phyloP scores from a whole-genome alignment of 345 rosid species.

The Conringia planisiliqua region DNA sequence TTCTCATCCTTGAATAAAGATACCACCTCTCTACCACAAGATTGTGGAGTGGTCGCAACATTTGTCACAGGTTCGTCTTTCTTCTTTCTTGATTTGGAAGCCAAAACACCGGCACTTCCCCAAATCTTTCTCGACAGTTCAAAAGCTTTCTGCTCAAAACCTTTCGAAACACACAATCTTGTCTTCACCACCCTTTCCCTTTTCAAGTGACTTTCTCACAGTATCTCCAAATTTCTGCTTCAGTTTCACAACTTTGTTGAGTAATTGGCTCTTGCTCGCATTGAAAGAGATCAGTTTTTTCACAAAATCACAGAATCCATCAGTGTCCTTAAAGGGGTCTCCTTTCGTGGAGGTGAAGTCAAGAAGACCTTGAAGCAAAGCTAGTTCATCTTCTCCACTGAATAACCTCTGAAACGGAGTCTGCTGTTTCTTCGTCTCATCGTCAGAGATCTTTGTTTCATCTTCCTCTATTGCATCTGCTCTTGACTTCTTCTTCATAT shows the following conservation, averaged over 20 bases:
- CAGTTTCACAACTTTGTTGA: neutral
- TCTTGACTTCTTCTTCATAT: neutral
- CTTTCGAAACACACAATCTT: constrained; percentile 5
- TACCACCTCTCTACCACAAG: neutral
- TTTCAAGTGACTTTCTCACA: neutral
- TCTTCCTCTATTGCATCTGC: neutral
- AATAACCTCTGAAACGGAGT: neutral
- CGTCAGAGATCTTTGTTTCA: neutral
- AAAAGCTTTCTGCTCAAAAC: constrained; percentile 28
- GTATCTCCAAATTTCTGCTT: neutral
- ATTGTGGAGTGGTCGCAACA: neutral
- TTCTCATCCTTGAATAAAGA: neutral
- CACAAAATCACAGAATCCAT: neutral
- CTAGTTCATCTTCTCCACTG: neutral
- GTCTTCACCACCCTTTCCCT: neutral
- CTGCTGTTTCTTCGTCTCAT: neutral
- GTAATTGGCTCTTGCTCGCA: neutral
- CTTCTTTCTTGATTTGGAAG: neutral
- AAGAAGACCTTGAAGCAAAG: neutral
- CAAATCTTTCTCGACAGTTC: constrained; percentile 40
- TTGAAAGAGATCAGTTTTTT: neutral
- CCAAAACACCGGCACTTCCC: constrained; percentile 8
- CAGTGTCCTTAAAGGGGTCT: neutral
- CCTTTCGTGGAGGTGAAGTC: neutral
- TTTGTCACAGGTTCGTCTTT: neutral